Evolutionary conservation across 2,329 filamentous ascomycete genomes (phyloP).

Genomic region (Xylaria sp.): DNA sequence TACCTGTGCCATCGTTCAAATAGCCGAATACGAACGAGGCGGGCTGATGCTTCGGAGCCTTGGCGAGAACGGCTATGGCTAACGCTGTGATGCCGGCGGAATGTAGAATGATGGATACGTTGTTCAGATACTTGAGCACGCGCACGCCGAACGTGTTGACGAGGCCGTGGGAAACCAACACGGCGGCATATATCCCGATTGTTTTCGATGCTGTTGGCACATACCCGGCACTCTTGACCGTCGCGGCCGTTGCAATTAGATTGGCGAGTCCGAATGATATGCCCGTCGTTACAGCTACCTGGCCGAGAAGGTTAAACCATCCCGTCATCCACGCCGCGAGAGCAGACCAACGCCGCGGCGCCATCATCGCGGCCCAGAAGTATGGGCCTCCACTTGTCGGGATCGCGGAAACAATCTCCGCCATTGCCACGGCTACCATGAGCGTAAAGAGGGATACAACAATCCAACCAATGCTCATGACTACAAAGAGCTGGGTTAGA

Average conservation of each 20-base stretch:
- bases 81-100: constrained; percentile 63
- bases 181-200: constrained; percentile 69
- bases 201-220: constrained; percentile 59
- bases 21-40: constrained; percentile 66
- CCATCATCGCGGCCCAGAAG: constrained; percentile 69
- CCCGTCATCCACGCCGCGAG: constrained; percentile 56
- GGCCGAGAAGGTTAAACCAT: constrained; percentile 57
- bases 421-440: constrained; percentile 65
- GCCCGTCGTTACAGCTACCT: constrained; percentile 57
- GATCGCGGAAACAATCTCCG: constrained; percentile 69
- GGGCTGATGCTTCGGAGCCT: constrained; percentile 65
- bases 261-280: constrained; percentile 56
- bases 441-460: constrained; percentile 66
- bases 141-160: constrained; percentile 69
- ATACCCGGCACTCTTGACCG: constrained; percentile 53
- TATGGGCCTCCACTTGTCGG: constrained; percentile 69
- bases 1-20: constrained; percentile 65
- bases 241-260: constrained; percentile 53
- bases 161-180: constrained; percentile 64
- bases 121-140: constrained; percentile 67
- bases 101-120: constrained; percentile 65
- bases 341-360: constrained; percentile 56
- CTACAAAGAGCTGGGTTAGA: constrained; percentile 23
- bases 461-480: constrained; percentile 60
- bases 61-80: constrained; percentile 66